Base-by-base conservation (phyloP, 306 rosid species). In the Lagenaria siceraria region DNA sequence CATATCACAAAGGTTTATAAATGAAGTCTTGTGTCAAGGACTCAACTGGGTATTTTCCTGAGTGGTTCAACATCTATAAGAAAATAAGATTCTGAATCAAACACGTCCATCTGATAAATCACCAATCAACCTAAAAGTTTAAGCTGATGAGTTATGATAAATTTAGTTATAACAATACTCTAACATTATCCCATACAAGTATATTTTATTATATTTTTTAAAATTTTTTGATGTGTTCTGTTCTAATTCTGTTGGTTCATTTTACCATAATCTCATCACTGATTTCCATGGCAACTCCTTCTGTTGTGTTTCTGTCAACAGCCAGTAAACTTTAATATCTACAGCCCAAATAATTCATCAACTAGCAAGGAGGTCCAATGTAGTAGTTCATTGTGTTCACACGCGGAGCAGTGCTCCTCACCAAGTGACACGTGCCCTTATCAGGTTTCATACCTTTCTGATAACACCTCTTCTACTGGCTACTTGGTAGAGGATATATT, bases 401-500 rank as follows among this genome's bases (percentile, higher is more conserved):
- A 17, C 6, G 69, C 5, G 42, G 74, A 22, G 19, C 82, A 53
- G 15, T 95, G 99, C 80, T 5, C 91, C 75, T 86, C 91, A 70
- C 81, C 86, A 38, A 79, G 36, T 76, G 64, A 80, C 55, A 51
- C 15, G 33, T 95, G 99, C 82, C 89, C 64, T 11, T 95, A 95
- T 80, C 76, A 68, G 54, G 82, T 90, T 53, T 33, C 18, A 8
- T 95, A 95, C 81, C 88, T 92, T 75, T 88, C 98, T 0, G 79
- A 76, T 52, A 80, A 81, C 40, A 95, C 99, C 78, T 89, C 98
- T 25, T 86, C 98, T 72, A 24, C 87, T 56, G 99, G 99, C 24
- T 25, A 83, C 82, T 77, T 92, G 81, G 96, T 95, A 36, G 93
- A 95, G 78, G 99, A 95, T 78, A 88, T 92, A 53, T 78, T 95